Conservation (phyloP, 2,329 filamentous ascomycete genomes). For the Phaeosphaeriaceae sp. region DNA sequence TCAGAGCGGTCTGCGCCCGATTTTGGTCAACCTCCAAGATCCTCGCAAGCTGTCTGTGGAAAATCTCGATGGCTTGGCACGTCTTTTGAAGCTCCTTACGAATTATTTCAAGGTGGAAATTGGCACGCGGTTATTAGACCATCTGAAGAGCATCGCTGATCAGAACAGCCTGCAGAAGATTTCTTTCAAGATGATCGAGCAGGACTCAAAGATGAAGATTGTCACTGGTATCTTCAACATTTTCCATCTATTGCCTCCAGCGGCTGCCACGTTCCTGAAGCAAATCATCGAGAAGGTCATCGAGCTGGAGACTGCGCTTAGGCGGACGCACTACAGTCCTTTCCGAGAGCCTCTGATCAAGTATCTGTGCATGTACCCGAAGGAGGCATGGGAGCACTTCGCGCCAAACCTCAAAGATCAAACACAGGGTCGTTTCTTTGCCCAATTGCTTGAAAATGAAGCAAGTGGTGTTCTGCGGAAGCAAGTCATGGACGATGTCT, state of each 20-base stretch:
- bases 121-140: slow-evolving; percentile 87
- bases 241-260: slow-evolving; percentile 91
- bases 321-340: slow-evolving; percentile 87
- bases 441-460: slow-evolving; percentile 80
- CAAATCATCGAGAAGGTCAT: slow-evolving; percentile 89
- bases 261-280: slow-evolving; percentile 90
- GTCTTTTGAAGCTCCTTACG: slow-evolving; percentile 87
- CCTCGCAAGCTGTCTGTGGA: slow-evolving; percentile 87
- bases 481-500: slow-evolving; percentile 74
- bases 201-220: slow-evolving; percentile 90
- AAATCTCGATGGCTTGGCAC: slow-evolving; percentile 87
- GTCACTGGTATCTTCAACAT: slow-evolving; percentile 95
- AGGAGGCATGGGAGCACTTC: slow-evolving; percentile 84
- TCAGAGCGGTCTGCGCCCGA: slow-evolving; percentile 90
- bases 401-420: slow-evolving; percentile 81
- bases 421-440: slow-evolving; percentile 88
- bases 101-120: slow-evolving; percentile 99
- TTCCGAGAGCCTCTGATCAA: slow-evolving; percentile 90
- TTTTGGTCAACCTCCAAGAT: slow-evolving; percentile 96
- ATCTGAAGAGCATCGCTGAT: slow-evolving; percentile 90
- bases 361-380: slow-evolving; percentile 91
- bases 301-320: slow-evolving; percentile 82
- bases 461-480: slow-evolving; percentile 78
- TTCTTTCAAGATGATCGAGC: slow-evolving; percentile 93
- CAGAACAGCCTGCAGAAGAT: slow-evolving; percentile 81